phyloP scores from a whole-genome alignment of 164 flowering plant genomes.

The Tetrastigma voinierianum region DNA sequence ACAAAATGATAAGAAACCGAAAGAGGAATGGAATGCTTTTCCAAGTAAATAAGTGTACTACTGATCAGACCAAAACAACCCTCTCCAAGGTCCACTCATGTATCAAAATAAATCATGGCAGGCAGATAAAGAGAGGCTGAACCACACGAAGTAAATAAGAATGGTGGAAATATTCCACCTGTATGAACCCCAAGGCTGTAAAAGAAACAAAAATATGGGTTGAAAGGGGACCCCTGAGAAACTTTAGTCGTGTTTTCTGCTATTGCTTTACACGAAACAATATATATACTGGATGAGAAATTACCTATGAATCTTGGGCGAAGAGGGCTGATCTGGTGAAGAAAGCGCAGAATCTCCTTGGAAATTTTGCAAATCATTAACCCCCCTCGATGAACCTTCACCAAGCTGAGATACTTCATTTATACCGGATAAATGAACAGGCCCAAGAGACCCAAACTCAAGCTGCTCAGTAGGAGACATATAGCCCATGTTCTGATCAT shows the following conservation, averaged over 20 bases:
- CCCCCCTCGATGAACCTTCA: conserved; percentile 51
- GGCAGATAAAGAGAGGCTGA: too few relatives aligned
- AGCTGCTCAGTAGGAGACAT: conserved; percentile 63
- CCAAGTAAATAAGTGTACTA: not conserved
- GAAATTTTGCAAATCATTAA: conserved; percentile 8
- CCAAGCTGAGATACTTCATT: conserved; percentile 46
- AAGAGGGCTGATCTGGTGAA: conserved; percentile 86
- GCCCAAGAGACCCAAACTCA: conserved; percentile 87
- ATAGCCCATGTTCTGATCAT: conserved; percentile 60
- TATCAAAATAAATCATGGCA: too few relatives aligned
- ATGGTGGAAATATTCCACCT: too few relatives aligned
- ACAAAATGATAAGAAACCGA: not conserved
- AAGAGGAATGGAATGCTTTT: not conserved
- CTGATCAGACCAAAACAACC: too few relatives aligned
- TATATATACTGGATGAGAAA: not conserved
- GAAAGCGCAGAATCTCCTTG: conserved; percentile 18
- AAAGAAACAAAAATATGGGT: too few relatives aligned
- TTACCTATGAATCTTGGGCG: conserved; percentile 72
- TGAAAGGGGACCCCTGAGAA: not conserved
- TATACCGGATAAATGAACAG: conserved; percentile 47
- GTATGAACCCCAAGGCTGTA: too few relatives aligned
- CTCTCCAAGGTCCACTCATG: too few relatives aligned
- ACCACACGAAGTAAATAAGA: too few relatives aligned
- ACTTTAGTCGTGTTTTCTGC: not conserved
- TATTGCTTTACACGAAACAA: too few relatives aligned